Percentiles rank a stretch among this genome's conserved stretches.
These are phyloP conservation scores for Grosmannia penicillata DNA, from an alignment of 2,329 filamentous ascomycete species.

Conservation along the genomic window DNA sequence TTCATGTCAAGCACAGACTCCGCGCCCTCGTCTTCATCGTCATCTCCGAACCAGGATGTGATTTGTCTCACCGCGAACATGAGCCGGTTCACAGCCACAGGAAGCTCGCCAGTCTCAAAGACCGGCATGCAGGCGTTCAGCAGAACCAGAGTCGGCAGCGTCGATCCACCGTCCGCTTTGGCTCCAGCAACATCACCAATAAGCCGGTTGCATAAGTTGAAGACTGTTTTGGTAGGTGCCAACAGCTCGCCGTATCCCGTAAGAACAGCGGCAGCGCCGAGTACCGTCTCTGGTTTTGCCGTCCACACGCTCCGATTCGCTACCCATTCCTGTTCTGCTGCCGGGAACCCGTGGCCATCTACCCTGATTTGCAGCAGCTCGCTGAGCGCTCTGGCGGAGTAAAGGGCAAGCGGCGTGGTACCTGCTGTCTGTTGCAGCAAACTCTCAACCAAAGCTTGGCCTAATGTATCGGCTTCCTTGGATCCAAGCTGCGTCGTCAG, in stretches of 20 bases:
- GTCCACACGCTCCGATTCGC: constrained; percentile 30
- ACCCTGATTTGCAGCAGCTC: constrained; percentile 32
- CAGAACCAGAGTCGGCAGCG: constrained; percentile 33
- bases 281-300: constrained; percentile 26
- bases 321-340: constrained; percentile 31
- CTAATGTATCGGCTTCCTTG: constrained; percentile 6
- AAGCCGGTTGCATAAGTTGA: constrained; percentile 42
- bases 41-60: constrained; percentile 45
- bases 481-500: constrained; percentile 19
- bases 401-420: constrained; percentile 29
- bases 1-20: constrained; percentile 20
- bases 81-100: constrained; percentile 51
- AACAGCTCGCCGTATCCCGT: constrained; percentile 35
- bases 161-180: constrained; percentile 25
- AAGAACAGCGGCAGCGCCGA: constrained; percentile 35
- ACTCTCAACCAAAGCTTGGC: constrained; percentile 26
- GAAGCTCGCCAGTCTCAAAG: constrained; percentile 36
- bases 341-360: constrained; percentile 30
- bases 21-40: neutral
- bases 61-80: constrained; percentile 75
- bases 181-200: constrained; percentile 45
- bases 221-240: constrained; percentile 30
- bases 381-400: constrained; percentile 36
- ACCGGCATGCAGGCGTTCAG: constrained; percentile 36
- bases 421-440: constrained; percentile 27